Evolutionary conservation across 306 rosid genomes (phyloP).

Genomic region (Lathyrus oleraceus): DNA sequence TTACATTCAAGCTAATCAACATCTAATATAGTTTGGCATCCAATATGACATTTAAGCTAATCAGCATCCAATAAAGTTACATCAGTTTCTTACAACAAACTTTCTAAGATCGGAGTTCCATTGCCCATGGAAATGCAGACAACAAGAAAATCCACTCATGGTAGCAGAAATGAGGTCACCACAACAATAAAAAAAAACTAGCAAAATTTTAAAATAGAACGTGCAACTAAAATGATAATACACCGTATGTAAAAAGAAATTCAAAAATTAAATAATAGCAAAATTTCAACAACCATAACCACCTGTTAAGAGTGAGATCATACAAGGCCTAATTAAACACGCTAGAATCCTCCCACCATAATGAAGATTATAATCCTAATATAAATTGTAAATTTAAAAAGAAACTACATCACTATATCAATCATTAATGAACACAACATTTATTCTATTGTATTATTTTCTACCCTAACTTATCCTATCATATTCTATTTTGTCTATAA

Average conservation of each 20-base stretch:
- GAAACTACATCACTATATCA: not conserved
- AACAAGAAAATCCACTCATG: conserved; percentile 87
- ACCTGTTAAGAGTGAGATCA: conserved; percentile 8
- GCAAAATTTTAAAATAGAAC: not conserved
- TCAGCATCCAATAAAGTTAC: no score
- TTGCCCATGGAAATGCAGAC: conserved; percentile 85
- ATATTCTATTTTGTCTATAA: not conserved
- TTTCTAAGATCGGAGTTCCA: conserved; percentile 63
- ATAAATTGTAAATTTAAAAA: conserved; percentile 16
- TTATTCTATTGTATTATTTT: no score
- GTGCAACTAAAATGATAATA: conserved; percentile 5
- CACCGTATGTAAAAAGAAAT: not conserved
- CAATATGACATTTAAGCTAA: no score
- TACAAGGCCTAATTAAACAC: conserved; percentile 22
- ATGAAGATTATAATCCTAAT: conserved; percentile 4
- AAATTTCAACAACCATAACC: conserved; percentile 36
- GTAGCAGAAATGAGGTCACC: conserved; percentile 89
- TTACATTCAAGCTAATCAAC: no score
- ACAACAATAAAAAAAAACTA: conserved; percentile 44
- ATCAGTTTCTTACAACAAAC: no score
- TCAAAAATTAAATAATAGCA: conserved; percentile 22
- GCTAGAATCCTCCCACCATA: conserved; percentile 23
- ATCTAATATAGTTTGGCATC: no score
- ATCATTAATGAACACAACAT: not conserved
- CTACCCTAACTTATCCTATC: not conserved